A percentile compares a stretch with the other conserved stretches of the same genome.
Conservation (phyloP, 352 stramenopile genomes). For the Pythium insidiosum region DNA sequence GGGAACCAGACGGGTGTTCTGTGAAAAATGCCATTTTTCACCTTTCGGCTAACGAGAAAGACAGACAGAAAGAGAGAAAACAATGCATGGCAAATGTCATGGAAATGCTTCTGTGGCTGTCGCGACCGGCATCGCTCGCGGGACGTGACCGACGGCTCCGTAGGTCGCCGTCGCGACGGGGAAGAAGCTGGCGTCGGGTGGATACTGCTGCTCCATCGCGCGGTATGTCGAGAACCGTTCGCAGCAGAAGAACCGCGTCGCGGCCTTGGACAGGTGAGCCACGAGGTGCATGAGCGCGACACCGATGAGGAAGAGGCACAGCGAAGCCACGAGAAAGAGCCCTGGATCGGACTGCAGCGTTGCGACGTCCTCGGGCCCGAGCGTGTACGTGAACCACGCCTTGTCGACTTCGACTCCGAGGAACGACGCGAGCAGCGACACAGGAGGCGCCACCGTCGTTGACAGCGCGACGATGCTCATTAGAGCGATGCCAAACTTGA, state of each 20-base stretch:
- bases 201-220: constrained; percentile 32
- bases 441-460: constrained; percentile 20
- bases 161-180: not conserved
- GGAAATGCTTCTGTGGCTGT: too few species aligned
- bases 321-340: constrained; percentile 28
- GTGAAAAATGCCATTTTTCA: too few species aligned
- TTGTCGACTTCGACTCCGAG: constrained; percentile 13
- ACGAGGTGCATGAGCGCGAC: constrained; percentile 48
- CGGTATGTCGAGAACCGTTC: constrained; percentile 47
- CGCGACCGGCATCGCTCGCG: too few species aligned
- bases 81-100: too few species aligned
- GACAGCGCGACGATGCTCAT: constrained; percentile 25
- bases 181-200: not conserved
- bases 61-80: too few species aligned
- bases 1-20: too few species aligned
- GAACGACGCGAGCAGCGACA: constrained; percentile 21
- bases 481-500: constrained; percentile 42
- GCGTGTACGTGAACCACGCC: constrained; percentile 11
- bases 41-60: too few species aligned
- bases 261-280: constrained; percentile 27
- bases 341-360: constrained; percentile 24
- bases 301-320: constrained; percentile 40
- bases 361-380: constrained; percentile 20
- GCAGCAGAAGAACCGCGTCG: constrained; percentile 60
- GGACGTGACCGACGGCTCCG: not conserved